Conservation (phyloP, 495 filamentous ascomycete species). For the Xylaria palmicola region DNA sequence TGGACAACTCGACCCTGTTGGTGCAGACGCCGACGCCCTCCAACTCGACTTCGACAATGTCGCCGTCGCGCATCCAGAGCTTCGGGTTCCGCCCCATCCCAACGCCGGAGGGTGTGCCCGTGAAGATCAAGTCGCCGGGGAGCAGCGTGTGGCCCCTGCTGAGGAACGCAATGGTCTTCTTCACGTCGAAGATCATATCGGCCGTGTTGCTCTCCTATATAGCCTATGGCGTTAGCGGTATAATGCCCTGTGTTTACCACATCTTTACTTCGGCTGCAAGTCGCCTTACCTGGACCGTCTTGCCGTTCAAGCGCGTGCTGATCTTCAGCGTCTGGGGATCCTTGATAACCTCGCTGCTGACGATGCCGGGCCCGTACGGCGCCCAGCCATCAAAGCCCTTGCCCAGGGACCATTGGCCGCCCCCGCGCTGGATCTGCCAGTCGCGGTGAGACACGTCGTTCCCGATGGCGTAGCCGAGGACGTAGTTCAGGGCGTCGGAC, state of each 20-base stretch:
- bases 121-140: conserved; percentile 82
- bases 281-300: conserved; percentile 56
- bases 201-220: conserved; percentile 64
- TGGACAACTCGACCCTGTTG: conserved; percentile 70
- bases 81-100: conserved; percentile 73
- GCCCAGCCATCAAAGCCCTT: conserved; percentile 91
- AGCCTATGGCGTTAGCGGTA: conserved; percentile 5
- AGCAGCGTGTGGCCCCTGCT: conserved; percentile 74
- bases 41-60: conserved; percentile 72
- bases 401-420: conserved; percentile 77
- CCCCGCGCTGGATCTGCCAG: conserved; percentile 77
- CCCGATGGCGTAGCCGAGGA: conserved; percentile 77
- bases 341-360: conserved; percentile 61
- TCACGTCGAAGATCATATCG: conserved; percentile 82
- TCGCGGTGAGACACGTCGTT: conserved; percentile 84
- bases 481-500: conserved; percentile 65
- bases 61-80: conserved; percentile 77
- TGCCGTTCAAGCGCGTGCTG: conserved; percentile 67
- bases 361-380: conserved; percentile 81
- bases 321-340: conserved; percentile 71
- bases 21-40: conserved; percentile 68
- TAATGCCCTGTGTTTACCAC: not conserved
- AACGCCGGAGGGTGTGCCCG: conserved; percentile 81
- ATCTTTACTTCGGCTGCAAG: too few species aligned
- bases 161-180: conserved; percentile 70